phyloP scores from a whole-genome alignment of 106 monocot genomes.

The Dioscorea zingiberensis region DNA sequence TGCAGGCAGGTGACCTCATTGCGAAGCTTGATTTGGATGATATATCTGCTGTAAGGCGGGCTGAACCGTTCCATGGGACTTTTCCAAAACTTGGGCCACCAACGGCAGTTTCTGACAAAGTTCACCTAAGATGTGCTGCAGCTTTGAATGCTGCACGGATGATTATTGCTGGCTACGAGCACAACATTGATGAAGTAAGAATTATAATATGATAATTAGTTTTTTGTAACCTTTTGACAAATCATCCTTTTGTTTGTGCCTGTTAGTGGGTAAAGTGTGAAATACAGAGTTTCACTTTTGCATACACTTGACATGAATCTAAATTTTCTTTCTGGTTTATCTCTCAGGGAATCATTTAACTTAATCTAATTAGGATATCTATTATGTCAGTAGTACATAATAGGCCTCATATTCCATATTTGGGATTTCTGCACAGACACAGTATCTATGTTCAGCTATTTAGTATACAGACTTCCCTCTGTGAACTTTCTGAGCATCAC shows the following conservation, averaged over 20 bases:
- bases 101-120: slow-evolving; percentile 92
- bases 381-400: too few species aligned
- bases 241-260: not conserved
- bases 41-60: slow-evolving; percentile 86
- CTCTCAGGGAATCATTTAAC: too few species aligned
- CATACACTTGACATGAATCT: too few species aligned
- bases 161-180: slow-evolving; percentile 99
- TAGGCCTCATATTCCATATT: too few species aligned
- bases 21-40: slow-evolving; percentile 94
- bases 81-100: slow-evolving; percentile 86
- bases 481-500: too few species aligned
- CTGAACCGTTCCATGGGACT: slow-evolving; percentile 71
- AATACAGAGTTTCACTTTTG: not conserved
- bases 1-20: slow-evolving; percentile 87
- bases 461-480: too few species aligned
- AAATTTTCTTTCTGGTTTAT: too few species aligned
- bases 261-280: too few species aligned
- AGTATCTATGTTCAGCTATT: too few species aligned
- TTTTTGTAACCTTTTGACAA: not conserved
- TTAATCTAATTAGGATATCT: too few species aligned
- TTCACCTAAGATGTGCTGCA: slow-evolving; percentile 81
- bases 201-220: not conserved
- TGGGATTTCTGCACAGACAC: too few species aligned
- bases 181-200: slow-evolving; percentile 66
- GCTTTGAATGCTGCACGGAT: slow-evolving; percentile 83